Base-by-base conservation (phyloP, 106 monocot species). In the Gastrodia elata region DNA sequence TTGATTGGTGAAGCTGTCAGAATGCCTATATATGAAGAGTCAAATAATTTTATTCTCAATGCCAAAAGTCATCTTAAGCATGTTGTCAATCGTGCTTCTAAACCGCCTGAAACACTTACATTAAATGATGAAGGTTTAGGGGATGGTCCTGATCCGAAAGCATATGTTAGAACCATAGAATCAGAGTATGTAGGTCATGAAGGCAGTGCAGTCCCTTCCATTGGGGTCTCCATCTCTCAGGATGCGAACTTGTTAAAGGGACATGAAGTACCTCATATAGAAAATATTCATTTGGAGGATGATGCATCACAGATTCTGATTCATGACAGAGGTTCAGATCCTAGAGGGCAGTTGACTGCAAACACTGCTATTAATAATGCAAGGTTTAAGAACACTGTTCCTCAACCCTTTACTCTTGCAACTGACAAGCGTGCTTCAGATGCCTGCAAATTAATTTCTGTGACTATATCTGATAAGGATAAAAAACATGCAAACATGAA, bases 331-430 rank as follows among this genome's bases (percentile, higher is more conserved):
- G 13, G 11, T 38, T 38, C 68, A 68, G 38, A 65, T 65, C 33
- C 65, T 35, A 65, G 35, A 35, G 18, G 13, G 11, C 65, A 20
- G 34, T 38, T 67, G 67, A 67, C 34, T n/a, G 35, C 36, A 18
- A 67, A 67, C 3, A 37, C 37, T 67, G 0, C 18, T 4, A n/a
- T n/a, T n/a, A 35, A 67, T 38, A 67, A 37, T 69, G 25, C 26
- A 40, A 35, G 24, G 40, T 40, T 26, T 26, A 40, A 69, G 69
- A 40, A 39, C 69, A 40, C 69, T 25, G 40, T 69, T 40, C 39
- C 39, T 69, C 69, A 41, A 25, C 69, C 69, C 38, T 69, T 69
- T 69, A 25, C n/a, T 5, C 69, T 69, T 40, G 69, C 69, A 39
- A 41, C 69, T 41, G 69, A 41, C 10, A 69, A 69, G 25, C 40